Base-by-base conservation (phyloP, 441 rosid species). In the Kokia cookei region DNA sequence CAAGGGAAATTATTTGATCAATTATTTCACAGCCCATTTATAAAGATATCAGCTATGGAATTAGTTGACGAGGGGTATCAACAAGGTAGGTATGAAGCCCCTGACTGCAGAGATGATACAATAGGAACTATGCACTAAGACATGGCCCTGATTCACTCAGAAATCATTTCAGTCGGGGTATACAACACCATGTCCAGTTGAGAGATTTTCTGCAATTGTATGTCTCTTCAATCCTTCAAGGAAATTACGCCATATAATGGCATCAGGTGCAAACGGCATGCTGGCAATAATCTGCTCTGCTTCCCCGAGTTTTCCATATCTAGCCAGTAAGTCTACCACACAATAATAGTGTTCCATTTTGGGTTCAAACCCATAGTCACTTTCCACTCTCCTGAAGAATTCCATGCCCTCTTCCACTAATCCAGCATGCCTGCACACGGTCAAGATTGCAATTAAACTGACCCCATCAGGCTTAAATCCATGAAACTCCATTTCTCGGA, bases 191-290 rank as follows among this genome's bases (percentile, higher is more conserved):
- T 59, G 37, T 58, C 19, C 37, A 13, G 27, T 73, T 48, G 35
- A 29, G 51, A 47, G 59, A 48, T 47, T 65, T 48, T 60, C 29
- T 11, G 19, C 8, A 29, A 50, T 50, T 73, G 61, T 63, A 69
- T 67, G 73, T 73, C 83, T 83, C 73, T 83, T 87, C 81, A 91
- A 87, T 47, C 97, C 91, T 78, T 88, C 89, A 27, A 92, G 90
- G 73, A 93, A 88, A 42, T 83, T 86, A 43, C 96, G 91, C 94
- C 92, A 90, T 64, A 88, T 77, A 17, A 74, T 71, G 8, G 88
- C 87, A 70, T 83, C 83, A 71, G 93, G 91, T 68, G 89, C 88
- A 77, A 88, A 86, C 78, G 96, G 92, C 97, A 91, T 92, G 74
- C 76, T 74, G n/a, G 64, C 64, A 79, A 93, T 84, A 27, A 89